Evolutionary conservation across 495 filamentous ascomycete species (phyloP).

Genomic region (Jackrogersella minutella): DNA sequence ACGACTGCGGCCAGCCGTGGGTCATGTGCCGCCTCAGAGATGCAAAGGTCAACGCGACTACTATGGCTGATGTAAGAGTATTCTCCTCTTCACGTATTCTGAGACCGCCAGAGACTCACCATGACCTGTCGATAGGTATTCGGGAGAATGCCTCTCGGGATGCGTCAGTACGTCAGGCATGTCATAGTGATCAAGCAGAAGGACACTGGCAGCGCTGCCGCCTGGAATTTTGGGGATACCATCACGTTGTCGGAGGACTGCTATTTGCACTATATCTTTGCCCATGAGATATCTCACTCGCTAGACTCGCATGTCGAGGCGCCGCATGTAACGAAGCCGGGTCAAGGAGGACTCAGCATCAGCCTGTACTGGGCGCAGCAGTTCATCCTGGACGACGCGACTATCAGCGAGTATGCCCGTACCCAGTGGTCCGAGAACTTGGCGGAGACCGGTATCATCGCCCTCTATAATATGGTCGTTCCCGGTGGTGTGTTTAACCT

Average conservation of each 20-base stretch:
- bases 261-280: constrained; percentile 19
- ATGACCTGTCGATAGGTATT: constrained; percentile 16
- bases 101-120: background rate
- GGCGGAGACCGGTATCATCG: constrained; percentile 45
- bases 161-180: constrained; percentile 41
- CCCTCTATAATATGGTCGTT: constrained; percentile 43
- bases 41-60: constrained; percentile 27
- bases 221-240: constrained; percentile 5
- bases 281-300: constrained; percentile 45
- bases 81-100: background rate
- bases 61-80: constrained; percentile 20
- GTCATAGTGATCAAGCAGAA: constrained; percentile 26
- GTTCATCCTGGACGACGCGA: constrained; percentile 40
- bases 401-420: constrained; percentile 39
- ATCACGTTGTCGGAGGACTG: constrained; percentile 2
- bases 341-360: constrained; percentile 26
- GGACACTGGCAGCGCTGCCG: background rate
- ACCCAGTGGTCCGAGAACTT: constrained; percentile 43
- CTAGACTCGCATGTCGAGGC: constrained; percentile 38
- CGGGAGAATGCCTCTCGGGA: constrained; percentile 45
- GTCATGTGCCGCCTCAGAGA: constrained; percentile 46
- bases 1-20: constrained; percentile 46
- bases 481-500: constrained; percentile 36
- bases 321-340: background rate
- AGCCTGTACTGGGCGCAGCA: constrained; percentile 40